Evolutionary conservation across 2,329 filamentous ascomycete genomes (phyloP), one percentile per base, ranked within the genome.

Genomic region (Fusarium clavum): DNA sequence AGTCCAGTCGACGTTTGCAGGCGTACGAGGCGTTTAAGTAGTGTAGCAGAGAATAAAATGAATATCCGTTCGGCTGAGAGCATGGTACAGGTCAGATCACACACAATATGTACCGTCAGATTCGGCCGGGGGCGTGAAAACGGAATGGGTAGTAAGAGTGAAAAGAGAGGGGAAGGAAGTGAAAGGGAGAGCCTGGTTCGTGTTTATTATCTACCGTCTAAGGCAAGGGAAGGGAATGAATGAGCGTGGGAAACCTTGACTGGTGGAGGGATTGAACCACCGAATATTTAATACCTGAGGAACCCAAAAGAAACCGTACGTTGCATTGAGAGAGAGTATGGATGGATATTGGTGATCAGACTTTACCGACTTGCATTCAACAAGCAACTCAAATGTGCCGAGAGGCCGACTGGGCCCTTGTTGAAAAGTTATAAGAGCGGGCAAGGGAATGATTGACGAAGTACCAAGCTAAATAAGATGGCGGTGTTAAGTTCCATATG

Each of bases 1-100:
- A 51, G 40, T 48, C 43, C 49, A 63, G 67, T 54, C 38, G 40
- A 55, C 41, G 59, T 49, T 58, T 64, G 66, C 59, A 55, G 67
- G 51, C 49, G 67, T 68, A 69, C 47, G 67, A 71, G 67, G 67
- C 67, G 67, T 70, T 59, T 61, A 53, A 59, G 67, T 57, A 60
- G 55, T 64, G 63, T 55, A 68, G 58, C 55, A 60, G 43, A 54
- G 32, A 54, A 67, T 69, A 58, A 68, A 57, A 67, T 64, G 63
- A 64, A 67, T 44, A 53, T 25, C 34, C n/a, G 32, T 25, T n/a
- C 32, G 49, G 49, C 49, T 53, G 24, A 43, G 34, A n/a, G 18
- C 34, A 43, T 34, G 49, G 49, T 25, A 53, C 49, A 53, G 41
- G 20, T 53, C 34, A 53, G 41, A 27, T 53, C 34, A 53, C 41